These are phyloP conservation scores for Piper longum DNA, from an alignment of 164 flowering plant genomes.

Conservation along the genomic window DNA sequence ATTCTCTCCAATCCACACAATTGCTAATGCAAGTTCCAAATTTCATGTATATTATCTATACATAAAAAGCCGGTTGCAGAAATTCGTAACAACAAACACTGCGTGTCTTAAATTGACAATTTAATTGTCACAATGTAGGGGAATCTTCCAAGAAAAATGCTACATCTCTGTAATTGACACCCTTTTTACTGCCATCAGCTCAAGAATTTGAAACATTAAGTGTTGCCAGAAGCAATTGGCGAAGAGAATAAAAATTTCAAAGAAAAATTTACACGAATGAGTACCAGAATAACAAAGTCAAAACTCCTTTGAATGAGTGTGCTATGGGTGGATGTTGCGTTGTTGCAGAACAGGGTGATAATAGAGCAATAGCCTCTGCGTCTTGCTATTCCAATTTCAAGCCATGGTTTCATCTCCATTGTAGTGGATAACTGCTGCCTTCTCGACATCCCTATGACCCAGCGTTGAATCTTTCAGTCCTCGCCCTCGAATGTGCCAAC, in stretches of 20 bases:
- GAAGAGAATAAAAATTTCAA: neutral
- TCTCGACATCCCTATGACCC: constrained; percentile 28
- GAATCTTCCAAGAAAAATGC: no score
- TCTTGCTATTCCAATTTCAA: constrained; percentile 56
- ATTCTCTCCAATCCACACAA: no score
- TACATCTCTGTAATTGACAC: neutral
- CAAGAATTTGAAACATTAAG: neutral
- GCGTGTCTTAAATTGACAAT: no score
- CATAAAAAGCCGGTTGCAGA: no score
- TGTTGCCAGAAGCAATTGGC: neutral
- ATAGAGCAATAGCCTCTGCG: constrained; percentile 61
- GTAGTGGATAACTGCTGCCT: constrained; percentile 76
- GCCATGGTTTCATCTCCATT: constrained; percentile 94
- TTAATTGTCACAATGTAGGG: neutral
- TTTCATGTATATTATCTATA: no score
- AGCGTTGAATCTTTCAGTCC: constrained; percentile 44
- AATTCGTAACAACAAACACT: no score
- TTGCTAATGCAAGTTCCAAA: no score
- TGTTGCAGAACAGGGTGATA: constrained; percentile 63
- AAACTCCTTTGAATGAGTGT: neutral
- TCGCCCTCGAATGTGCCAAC: constrained; percentile 78
- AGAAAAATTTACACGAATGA: neutral
- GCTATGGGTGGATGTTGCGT: constrained; percentile 67
- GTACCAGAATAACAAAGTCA: neutral
- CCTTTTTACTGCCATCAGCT: neutral